Base-by-base conservation (phyloP, 2,329 filamentous ascomycete species). In the Sporothrix dimorphospora region DNA sequence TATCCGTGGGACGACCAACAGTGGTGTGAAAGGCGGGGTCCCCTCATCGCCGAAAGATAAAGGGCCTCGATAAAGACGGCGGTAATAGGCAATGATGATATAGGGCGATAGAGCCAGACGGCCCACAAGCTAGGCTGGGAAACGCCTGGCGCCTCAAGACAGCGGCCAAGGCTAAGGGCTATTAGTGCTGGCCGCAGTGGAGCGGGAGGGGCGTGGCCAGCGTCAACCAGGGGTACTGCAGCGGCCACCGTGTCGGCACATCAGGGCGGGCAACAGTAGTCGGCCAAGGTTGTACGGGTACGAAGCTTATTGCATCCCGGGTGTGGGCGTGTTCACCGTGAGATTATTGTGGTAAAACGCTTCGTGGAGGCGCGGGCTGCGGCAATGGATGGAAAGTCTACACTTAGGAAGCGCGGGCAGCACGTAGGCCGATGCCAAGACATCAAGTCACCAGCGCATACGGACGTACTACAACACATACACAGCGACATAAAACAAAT, bases 151-250 rank as follows among this genome's bases (percentile, higher is more conserved):
- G 49, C 49, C 34, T 19, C 66, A 40, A 34, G 30, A 45, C 9
- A 7, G 51, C 70, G 70, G 70, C 70, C 70, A 71, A 51, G 70
- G n/a, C 63, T 61, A 71, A 7, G 27, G 27, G n/a, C 11, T 27
- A 9, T 30, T 68, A 71, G 70, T 49, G 19, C 40, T 71, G 63
- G 70, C 70, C 70, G 70, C 51, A 0, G 70, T 61, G 65, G 70
- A 30, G 68, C 14, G 21, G 34, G 21, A n/a, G 34, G 12, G 34
- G 4, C 24, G 14, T 27, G 68, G 34, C 68, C 53, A 55, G 21
- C 53, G 40, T 19, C 9, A 30, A 40, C 27, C 11, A 12, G 19
- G 34, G 57, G 9, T 6, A n/a, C 3, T 34, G n/a, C 19, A 9
- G 11, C 53, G 53, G 53, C 53, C 27, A 57, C 27, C 53, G 12